phyloP scores from a whole-genome alignment of 306 rosid genomes.

The Cucumis cinereus region DNA sequence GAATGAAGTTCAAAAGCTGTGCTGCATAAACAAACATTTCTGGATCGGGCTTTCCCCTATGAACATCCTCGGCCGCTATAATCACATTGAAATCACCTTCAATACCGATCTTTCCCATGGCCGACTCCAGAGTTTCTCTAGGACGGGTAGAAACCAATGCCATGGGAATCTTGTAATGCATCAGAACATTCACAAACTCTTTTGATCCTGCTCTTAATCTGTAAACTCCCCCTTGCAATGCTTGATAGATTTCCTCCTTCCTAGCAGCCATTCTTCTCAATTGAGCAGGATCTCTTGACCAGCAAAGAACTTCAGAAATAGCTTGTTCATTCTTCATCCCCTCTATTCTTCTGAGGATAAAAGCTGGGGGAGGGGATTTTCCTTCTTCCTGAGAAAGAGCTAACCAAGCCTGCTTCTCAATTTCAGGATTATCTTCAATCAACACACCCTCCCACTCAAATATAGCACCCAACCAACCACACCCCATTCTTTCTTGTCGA shows the following conservation, averaged over 20 bases:
- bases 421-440: slow-evolving; percentile 65
- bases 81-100: slow-evolving; percentile 58
- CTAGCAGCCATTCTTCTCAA: slow-evolving; percentile 66
- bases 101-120: slow-evolving; percentile 60
- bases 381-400: slow-evolving; percentile 82
- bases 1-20: slow-evolving; percentile 74
- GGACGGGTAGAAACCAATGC: slow-evolving; percentile 86
- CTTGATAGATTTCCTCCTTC: slow-evolving; percentile 74
- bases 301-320: slow-evolving; percentile 87
- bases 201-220: slow-evolving; percentile 59
- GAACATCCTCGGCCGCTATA: slow-evolving; percentile 86
- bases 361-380: slow-evolving; percentile 63
- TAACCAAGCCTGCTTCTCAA: slow-evolving; percentile 83
- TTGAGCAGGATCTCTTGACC: slow-evolving; percentile 76
- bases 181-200: slow-evolving; percentile 76
- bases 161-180: slow-evolving; percentile 89
- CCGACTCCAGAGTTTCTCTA: slow-evolving; percentile 57
- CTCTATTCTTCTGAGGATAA: slow-evolving; percentile 62
- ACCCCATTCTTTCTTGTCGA: slow-evolving; percentile 91
- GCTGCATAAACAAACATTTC: slow-evolving; percentile 88
- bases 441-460: slow-evolving; percentile 97
- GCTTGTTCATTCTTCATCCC: slow-evolving; percentile 98
- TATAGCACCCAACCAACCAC: slow-evolving; percentile 93
- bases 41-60: slow-evolving; percentile 94
- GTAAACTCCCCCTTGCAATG: slow-evolving; percentile 80